These are phyloP conservation scores for Diaporthe helianthi DNA, from an alignment of 2,329 filamentous ascomycete genomes.

Conservation along the genomic window DNA sequence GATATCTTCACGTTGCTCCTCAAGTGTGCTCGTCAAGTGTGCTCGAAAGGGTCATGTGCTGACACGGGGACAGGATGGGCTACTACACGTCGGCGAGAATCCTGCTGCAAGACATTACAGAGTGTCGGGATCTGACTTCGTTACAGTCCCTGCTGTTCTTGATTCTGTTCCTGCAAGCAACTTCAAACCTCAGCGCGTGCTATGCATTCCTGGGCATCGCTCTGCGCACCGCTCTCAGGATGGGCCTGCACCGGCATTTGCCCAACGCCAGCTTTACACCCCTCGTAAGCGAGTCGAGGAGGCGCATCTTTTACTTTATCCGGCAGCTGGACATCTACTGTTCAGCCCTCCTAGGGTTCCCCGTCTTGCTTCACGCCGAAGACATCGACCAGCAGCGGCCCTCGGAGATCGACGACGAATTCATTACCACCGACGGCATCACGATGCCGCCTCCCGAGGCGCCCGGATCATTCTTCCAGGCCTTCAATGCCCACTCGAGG, in stretches of 20 bases:
- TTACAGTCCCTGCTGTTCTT: slow-evolving; percentile 80
- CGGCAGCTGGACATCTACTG: slow-evolving; percentile 76
- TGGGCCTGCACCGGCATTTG: slow-evolving; percentile 79
- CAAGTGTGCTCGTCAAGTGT: too few species aligned
- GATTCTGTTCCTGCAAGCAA: slow-evolving; percentile 81
- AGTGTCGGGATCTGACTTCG: slow-evolving; percentile 76
- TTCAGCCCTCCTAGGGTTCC: slow-evolving; percentile 71
- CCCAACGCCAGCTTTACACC: slow-evolving; percentile 67
- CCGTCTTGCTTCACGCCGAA: slow-evolving; percentile 66
- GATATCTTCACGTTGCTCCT: too few species aligned
- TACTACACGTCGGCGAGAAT: slow-evolving; percentile 74
- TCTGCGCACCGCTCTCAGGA: slow-evolving; percentile 75
- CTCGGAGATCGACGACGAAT: slow-evolving; percentile 71
- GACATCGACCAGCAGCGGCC: slow-evolving; percentile 73
- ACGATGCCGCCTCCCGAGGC: slow-evolving; percentile 61
- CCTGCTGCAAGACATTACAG: slow-evolving; percentile 69
- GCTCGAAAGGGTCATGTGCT: slow-evolving; percentile 35
- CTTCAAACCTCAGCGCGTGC: slow-evolving; percentile 79
- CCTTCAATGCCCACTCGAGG: slow-evolving; percentile 70
- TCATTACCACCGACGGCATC: slow-evolving; percentile 66
- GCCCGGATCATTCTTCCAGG: slow-evolving; percentile 64
- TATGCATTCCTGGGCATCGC: slow-evolving; percentile 84
- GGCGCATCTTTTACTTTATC: slow-evolving; percentile 72
- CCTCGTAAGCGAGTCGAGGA: slow-evolving; percentile 69
- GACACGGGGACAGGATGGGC: slow-evolving; percentile 63